A percentile compares a stretch with the other conserved stretches of the same genome.
Conservation (phyloP, 225 moss, liverwort and hornwort genomes). For the Neckera pumila region DNA sequence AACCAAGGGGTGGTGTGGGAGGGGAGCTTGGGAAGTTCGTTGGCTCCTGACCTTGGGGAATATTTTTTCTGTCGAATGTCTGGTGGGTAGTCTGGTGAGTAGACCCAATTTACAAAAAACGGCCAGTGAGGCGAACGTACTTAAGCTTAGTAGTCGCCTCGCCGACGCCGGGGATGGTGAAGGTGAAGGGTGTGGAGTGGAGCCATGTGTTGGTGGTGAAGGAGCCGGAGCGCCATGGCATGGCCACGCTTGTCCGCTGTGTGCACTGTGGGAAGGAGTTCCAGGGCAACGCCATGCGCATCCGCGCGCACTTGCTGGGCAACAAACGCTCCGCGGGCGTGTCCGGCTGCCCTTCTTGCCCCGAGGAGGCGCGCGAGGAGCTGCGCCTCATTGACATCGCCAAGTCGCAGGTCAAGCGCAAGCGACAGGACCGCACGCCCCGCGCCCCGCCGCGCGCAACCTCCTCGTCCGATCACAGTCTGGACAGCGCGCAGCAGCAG, state of each 20-base stretch:
- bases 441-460: constrained; percentile 20
- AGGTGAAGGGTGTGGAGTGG: constrained; percentile 59
- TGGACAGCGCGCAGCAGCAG: constrained; percentile 37
- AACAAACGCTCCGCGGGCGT: constrained; percentile 43
- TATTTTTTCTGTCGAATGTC: neutral
- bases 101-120: neutral
- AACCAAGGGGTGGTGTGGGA: constrained; percentile 9
- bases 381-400: constrained; percentile 39
- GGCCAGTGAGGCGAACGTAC: neutral
- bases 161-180: constrained; percentile 36
- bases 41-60: neutral
- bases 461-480: constrained; percentile 23
- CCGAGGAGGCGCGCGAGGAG: constrained; percentile 48
- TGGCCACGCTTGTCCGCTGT: constrained; percentile 48
- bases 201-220: constrained; percentile 43
- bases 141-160: neutral
- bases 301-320: constrained; percentile 48
- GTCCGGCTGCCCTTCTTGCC: constrained; percentile 31
- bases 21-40: constrained; percentile 22
- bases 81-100: neutral
- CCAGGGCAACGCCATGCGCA: constrained; percentile 55
- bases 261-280: constrained; percentile 49
- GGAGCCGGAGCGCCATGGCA: constrained; percentile 53
- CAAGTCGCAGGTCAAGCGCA: constrained; percentile 38
- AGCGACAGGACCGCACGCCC: constrained; percentile 32